These are phyloP conservation scores for Cryphonectria parasitica DNA, from an alignment of 2,329 filamentous ascomycete species.

Conservation along the genomic window DNA sequence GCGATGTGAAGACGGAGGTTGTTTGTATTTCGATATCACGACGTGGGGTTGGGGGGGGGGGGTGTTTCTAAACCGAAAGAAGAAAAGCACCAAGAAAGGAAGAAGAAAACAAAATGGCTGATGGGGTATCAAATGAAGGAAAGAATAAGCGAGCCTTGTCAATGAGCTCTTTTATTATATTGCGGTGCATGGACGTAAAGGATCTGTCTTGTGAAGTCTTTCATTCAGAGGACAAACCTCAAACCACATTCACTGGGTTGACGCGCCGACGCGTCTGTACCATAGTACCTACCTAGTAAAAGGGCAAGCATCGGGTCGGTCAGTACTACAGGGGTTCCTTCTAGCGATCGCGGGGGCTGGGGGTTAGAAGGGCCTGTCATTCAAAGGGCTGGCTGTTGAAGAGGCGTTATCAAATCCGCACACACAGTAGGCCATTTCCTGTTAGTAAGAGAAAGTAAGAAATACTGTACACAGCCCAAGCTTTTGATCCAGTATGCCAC, in stretches of 20 bases:
- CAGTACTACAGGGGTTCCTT: neutral
- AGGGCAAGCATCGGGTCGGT: neutral
- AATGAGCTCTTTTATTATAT: neutral
- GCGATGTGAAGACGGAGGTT: conserved; percentile 11
- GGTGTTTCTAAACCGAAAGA: neutral
- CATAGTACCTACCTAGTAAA: neutral
- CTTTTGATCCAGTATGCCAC: neutral
- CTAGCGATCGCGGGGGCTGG: neutral
- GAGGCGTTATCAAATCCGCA: neutral
- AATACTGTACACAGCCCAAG: neutral
- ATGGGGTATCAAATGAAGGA: neutral
- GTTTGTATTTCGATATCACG: conserved; percentile 19
- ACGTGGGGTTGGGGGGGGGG: neutral
- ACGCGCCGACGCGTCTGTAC: neutral
- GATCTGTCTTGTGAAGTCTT: neutral
- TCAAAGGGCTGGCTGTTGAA: neutral
- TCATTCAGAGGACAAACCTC: neutral
- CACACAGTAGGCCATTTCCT: neutral
- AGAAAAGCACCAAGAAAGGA: too few relatives aligned
- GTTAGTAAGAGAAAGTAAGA: neutral
- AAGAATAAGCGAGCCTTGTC: neutral
- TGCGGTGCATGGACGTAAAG: neutral
- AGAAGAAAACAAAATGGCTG: neutral
- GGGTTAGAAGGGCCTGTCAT: neutral
- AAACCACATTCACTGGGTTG: neutral